Conservation (phyloP, 148 eudicot genomes). For the Fallopia convolvulus region DNA sequence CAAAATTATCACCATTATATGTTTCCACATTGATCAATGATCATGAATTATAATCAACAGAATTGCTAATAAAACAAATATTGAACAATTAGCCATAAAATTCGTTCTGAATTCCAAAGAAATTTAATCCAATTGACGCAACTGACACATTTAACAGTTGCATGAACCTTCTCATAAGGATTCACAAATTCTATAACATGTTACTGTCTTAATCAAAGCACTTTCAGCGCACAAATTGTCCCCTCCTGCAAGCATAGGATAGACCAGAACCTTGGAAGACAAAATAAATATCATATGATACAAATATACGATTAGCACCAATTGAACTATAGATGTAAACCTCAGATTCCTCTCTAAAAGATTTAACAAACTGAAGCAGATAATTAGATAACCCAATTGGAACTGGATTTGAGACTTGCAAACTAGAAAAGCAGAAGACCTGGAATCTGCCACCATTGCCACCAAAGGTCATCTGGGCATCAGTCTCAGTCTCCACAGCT, state of each 20-base stretch:
- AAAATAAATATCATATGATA: neutral
- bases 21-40: neutral
- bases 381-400: neutral
- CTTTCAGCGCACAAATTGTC: neutral
- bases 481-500: conserved; percentile 36
- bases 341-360: neutral
- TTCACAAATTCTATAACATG: neutral
- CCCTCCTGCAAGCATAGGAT: neutral
- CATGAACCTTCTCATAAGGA: neutral
- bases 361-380: neutral
- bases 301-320: neutral
- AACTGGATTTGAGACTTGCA: neutral
- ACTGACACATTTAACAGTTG: neutral
- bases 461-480: conserved; percentile 52
- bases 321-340: neutral
- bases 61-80: neutral
- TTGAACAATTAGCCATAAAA: neutral
- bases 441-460: conserved; percentile 63
- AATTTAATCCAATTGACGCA: neutral
- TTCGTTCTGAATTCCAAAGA: neutral
- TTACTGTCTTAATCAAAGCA: neutral
- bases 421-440: conserved; percentile 24
- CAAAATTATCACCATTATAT: neutral
- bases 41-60: neutral
- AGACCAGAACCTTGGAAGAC: neutral